Conservation (phyloP, 2,329 filamentous ascomycete species). For the Thermoascus crustaceus region DNA sequence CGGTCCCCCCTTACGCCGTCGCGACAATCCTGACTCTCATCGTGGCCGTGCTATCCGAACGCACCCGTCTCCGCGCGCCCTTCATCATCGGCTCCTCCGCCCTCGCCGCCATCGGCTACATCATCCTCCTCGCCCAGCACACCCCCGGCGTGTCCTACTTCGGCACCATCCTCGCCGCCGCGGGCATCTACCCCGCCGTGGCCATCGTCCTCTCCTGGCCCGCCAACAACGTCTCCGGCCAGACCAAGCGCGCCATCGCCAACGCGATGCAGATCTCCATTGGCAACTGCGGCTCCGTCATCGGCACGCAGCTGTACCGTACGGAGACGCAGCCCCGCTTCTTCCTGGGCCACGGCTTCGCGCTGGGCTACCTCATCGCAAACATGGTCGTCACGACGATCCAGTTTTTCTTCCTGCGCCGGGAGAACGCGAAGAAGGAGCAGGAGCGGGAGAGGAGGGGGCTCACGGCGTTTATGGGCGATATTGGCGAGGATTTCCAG, state of each 20-base stretch:
- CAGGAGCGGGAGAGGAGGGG: conserved; percentile 35
- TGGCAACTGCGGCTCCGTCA: conserved; percentile 59
- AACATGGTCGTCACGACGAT: conserved; percentile 49
- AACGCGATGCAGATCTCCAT: conserved; percentile 67
- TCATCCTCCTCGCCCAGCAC: conserved; percentile 48
- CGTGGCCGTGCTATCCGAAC: conserved; percentile 55
- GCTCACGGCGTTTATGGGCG: conserved; percentile 22
- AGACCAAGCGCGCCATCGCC: conserved; percentile 60
- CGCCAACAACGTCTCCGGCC: conserved; percentile 62
- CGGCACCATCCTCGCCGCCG: conserved; percentile 56
- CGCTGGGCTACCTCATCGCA: conserved; percentile 53
- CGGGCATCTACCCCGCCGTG: conserved; percentile 59
- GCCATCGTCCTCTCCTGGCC: conserved; percentile 61
- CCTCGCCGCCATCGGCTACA: conserved; percentile 55
- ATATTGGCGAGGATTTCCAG: conserved; percentile 47
- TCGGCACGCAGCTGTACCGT: conserved; percentile 64
- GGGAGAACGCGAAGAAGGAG: conserved; percentile 51
- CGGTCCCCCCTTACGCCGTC: conserved; percentile 57
- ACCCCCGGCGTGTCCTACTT: conserved; percentile 52
- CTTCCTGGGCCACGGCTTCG: conserved; percentile 58
- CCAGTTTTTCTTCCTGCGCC: conserved; percentile 48
- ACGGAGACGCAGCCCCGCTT: conserved; percentile 53
- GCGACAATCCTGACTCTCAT: conserved; percentile 52
- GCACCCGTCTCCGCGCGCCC: conserved; percentile 47
- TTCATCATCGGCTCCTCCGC: conserved; percentile 54